phyloP scores from a whole-genome alignment of 768 basidiomycete species.

The Dioszegia crocea region DNA sequence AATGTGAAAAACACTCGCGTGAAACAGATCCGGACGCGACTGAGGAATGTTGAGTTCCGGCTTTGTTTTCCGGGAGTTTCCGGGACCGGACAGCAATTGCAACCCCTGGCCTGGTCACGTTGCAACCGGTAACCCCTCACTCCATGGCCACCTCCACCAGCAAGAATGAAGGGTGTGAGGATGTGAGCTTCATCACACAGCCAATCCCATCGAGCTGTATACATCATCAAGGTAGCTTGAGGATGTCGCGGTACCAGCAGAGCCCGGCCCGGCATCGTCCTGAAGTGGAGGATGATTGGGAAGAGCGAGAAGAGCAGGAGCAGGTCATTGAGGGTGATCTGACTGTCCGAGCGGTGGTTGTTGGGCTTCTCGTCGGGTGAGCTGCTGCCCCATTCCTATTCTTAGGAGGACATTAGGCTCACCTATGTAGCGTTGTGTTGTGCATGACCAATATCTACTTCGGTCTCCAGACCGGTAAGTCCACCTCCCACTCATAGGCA shows the following conservation, averaged over 20 bases:
- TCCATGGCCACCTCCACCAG: too few species aligned
- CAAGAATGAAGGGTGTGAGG: too few species aligned
- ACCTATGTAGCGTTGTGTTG: conserved; percentile 49
- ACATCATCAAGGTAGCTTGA: too few species aligned
- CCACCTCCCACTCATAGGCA: conserved; percentile 51
- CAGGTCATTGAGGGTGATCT: conserved; percentile 26
- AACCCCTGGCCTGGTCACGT: too few species aligned
- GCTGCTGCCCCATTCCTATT: background rate
- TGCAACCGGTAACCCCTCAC: too few species aligned
- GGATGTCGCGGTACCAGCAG: background rate
- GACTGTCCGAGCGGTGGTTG: conserved; percentile 59
- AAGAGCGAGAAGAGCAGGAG: background rate
- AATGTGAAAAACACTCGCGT: too few species aligned
- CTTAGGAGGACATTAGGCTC: conserved; percentile 6
- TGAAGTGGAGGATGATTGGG: background rate
- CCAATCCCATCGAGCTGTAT: too few species aligned
- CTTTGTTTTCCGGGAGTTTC: too few species aligned
- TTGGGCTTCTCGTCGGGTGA: conserved; percentile 73
- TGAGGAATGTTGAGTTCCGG: too few species aligned
- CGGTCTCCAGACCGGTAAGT: conserved; percentile 50
- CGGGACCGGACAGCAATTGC: too few species aligned
- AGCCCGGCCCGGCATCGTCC: background rate
- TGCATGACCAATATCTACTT: conserved; percentile 79
- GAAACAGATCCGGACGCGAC: too few species aligned
- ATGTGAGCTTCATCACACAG: too few species aligned